Percentiles rank a stretch among this genome's conserved stretches.
Evolutionary conservation across 805 yeast genomes (phyloP).

Genomic region (Kodamaea hsintzibuensis): DNA sequence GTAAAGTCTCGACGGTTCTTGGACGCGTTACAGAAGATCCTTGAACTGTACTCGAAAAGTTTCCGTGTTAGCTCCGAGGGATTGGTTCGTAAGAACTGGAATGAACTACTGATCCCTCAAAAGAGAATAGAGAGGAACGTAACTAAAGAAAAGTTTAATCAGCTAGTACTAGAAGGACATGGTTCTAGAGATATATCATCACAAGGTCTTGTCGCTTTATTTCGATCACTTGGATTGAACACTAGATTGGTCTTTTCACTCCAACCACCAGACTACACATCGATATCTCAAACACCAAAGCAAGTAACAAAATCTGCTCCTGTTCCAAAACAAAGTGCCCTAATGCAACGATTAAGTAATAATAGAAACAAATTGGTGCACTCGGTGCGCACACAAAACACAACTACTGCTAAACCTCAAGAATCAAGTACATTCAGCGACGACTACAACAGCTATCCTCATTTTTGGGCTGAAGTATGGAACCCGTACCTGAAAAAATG

Average conservation of each 20-base stretch:
- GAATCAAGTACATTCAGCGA: slow-evolving; percentile 19
- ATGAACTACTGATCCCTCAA: slow-evolving; percentile 26
- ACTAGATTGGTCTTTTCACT: slow-evolving; percentile 78
- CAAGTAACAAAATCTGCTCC: neutral
- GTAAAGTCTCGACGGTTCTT: slow-evolving; percentile 66
- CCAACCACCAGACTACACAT: slow-evolving; percentile 87
- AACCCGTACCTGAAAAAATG: slow-evolving; percentile 68
- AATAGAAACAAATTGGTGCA: slow-evolving; percentile 19
- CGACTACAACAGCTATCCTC: slow-evolving; percentile 15
- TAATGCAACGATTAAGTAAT: slow-evolving; percentile 9
- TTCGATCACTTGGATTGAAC: slow-evolving; percentile 68
- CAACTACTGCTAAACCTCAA: slow-evolving; percentile 15
- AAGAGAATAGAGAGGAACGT: slow-evolving; percentile 25
- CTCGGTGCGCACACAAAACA: slow-evolving; percentile 9
- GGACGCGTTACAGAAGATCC: slow-evolving; percentile 71
- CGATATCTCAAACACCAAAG: slow-evolving; percentile 17
- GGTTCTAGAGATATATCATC: slow-evolving; percentile 83
- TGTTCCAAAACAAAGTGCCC: slow-evolving; percentile 7
- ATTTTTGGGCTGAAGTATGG: slow-evolving; percentile 96
- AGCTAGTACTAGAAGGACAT: slow-evolving; percentile 41
- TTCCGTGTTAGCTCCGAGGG: slow-evolving; percentile 51
- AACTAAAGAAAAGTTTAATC: slow-evolving; percentile 44
- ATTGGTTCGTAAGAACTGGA: slow-evolving; percentile 37
- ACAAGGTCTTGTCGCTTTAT: slow-evolving; percentile 80
- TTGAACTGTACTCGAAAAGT: slow-evolving; percentile 59